Evolutionary conservation across 1,284 basidiomycete genomes (phyloP).

Genomic region (Farysia itapuensis): DNA sequence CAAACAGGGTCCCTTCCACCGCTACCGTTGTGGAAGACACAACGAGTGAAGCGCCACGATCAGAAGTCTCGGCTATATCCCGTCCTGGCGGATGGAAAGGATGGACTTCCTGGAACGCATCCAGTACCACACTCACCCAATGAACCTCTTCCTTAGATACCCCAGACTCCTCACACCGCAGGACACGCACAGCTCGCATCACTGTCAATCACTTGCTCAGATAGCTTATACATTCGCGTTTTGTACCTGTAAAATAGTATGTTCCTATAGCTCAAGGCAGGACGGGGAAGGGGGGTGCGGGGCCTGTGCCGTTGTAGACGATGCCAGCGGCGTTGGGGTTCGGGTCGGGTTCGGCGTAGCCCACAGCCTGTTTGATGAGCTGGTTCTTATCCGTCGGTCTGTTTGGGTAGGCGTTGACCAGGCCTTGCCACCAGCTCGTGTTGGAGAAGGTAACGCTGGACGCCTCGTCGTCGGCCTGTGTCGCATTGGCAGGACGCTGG

Average conservation of each 20-base stretch:
- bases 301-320: conserved; percentile 17
- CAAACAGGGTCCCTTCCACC: not conserved
- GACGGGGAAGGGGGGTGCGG: conserved; percentile 8
- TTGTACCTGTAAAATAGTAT: no score
- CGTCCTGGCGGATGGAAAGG: not conserved
- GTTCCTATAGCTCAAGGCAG: no score
- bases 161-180: no score
- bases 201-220: no score
- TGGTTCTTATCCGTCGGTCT: conserved; percentile 11
- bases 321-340: conserved; percentile 15
- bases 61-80: not conserved
- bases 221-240: no score
- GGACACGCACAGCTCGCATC: no score
- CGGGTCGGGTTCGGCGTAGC: conserved; percentile 15
- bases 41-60: not conserved
- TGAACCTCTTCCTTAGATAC: no score
- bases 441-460: conserved; percentile 4
- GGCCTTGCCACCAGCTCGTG: conserved; percentile 25
- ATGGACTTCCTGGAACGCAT: not conserved
- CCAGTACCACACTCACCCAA: no score
- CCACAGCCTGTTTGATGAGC: conserved; percentile 9
- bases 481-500: conserved; percentile 4
- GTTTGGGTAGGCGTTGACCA: conserved; percentile 20
- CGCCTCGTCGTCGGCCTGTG: not conserved
- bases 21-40: not conserved